These are phyloP conservation scores for Suillus plorans DNA, from an alignment of 768 basidiomycete genomes.

Conservation along the genomic window DNA sequence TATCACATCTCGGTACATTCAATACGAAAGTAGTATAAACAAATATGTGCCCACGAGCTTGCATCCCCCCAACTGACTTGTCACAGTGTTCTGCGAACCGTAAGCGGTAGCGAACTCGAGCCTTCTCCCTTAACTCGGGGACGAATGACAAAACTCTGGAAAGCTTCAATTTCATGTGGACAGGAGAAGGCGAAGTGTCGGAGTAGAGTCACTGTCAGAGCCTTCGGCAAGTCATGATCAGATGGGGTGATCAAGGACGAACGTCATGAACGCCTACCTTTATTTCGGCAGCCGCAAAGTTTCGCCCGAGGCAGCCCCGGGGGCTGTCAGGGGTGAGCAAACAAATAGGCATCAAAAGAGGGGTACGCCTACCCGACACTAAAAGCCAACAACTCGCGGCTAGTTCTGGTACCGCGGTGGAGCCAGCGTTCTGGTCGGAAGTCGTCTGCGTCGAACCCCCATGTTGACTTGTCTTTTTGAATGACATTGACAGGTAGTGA, in stretches of 20 bases:
- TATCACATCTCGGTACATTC: neutral
- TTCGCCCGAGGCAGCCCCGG: conserved; percentile 58
- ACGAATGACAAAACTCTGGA: conserved; percentile 66
- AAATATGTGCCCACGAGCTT: neutral
- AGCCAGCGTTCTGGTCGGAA: conserved; percentile 70
- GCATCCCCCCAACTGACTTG: conserved; percentile 2
- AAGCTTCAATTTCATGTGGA: conserved; percentile 53
- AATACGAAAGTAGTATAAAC: neutral
- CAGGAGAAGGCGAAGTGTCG: conserved; percentile 56
- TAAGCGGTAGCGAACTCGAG: conserved; percentile 55
- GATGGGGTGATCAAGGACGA: neutral
- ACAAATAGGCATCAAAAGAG: conserved; percentile 4
- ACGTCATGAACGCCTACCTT: conserved; percentile 39
- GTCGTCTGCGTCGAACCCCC: conserved; percentile 58
- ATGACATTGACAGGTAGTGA: conserved; percentile 57
- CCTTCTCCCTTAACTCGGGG: conserved; percentile 54
- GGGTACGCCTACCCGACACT: conserved; percentile 49
- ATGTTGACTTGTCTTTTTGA: conserved; percentile 49
- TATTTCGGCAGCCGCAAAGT: conserved; percentile 59
- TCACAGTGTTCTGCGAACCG: conserved; percentile 35
- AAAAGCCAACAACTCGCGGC: conserved; percentile 53
- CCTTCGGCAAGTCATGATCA: conserved; percentile 17
- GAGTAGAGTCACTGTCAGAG: conserved; percentile 50
- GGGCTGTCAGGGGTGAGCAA: conserved; percentile 39
- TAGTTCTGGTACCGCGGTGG: conserved; percentile 35